phyloP scores from a whole-genome alignment of 2,329 filamentous ascomycete species.

The Pseudocercospora fuligena region DNA sequence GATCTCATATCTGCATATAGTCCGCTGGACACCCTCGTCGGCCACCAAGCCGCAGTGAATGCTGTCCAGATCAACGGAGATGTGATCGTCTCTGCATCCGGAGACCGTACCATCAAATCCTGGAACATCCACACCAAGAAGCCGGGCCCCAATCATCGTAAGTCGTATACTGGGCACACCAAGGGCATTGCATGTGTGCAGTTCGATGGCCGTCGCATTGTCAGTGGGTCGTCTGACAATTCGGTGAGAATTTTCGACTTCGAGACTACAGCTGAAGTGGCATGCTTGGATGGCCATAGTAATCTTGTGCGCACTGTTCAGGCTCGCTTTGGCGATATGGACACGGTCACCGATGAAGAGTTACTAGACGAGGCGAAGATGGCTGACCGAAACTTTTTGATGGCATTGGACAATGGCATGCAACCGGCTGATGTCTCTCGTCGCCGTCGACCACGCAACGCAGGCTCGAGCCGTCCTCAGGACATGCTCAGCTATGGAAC shows the following conservation, averaged over 20 bases:
- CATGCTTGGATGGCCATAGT: constrained; percentile 78
- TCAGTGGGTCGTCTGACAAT: constrained; percentile 95
- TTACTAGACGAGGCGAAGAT: constrained; percentile 73
- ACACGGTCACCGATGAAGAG: constrained; percentile 72
- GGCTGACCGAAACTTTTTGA: constrained; percentile 75
- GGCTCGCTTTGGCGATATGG: constrained; percentile 88
- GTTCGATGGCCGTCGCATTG: constrained; percentile 89
- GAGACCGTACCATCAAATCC: constrained; percentile 89
- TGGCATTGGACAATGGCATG: constrained; percentile 56
- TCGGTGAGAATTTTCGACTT: constrained; percentile 95
- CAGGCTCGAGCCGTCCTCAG: constrained; percentile 74
- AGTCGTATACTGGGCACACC: constrained; percentile 79
- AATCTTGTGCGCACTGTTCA: constrained; percentile 93
- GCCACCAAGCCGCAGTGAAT: constrained; percentile 91
- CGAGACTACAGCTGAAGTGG: constrained; percentile 83
- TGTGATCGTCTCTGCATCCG: constrained; percentile 92
- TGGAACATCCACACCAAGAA: constrained; percentile 88
- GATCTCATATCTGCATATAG: constrained; percentile 69
- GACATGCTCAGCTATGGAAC: constrained; percentile 81
- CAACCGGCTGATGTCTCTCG: constrained; percentile 39
- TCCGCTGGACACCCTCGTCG: constrained; percentile 77
- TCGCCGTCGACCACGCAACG: constrained; percentile 56
- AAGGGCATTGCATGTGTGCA: constrained; percentile 98
- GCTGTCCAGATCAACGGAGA: constrained; percentile 87
- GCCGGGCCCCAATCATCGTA: constrained; percentile 24